Base-by-base conservation (phyloP, 257 asterid species). In the Echium plantagineum region DNA sequence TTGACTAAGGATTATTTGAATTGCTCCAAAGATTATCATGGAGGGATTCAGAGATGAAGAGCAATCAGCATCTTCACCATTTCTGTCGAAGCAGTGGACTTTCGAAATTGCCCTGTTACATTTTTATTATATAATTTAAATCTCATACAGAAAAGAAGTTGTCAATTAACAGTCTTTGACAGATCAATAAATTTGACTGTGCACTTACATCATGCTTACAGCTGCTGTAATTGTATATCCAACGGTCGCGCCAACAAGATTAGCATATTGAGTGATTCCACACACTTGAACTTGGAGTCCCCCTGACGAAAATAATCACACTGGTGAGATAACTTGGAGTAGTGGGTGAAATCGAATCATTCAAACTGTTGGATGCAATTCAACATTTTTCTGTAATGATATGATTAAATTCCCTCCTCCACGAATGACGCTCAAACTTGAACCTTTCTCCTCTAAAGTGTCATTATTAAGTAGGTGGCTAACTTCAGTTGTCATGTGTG, bases 1-100 rank as follows among this genome's bases (percentile, higher is more conserved):
- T 81, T 89, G 97, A 72, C 94, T 82, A 8, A 89, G 68, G 18
- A 86, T 26, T 9, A 89, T 71, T 62, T 89, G 94, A 35, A 89
- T 77, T 2, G 28, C 81, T 1, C 81, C 93, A 32, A 89, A 89
- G 32, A 76, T 59, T 0, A 68, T 72, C 93, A 89, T 89, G 26
- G 35, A 84, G 13, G 95, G 97, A 56, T 82, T 76, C 66, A 60
- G 76, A 15, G 85, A 76, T 60, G 64, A 59, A 17, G 31, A 24
- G 66, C 97, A 89, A 55, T 60, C 55, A 0, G 68, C 83, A 3
- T 62, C 17, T 48, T 85, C 87, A 3, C 97, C 87, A 19, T 80
- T 32, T 26, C 72, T 66, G 63, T 89, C 95, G 75, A 74, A 83
- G 63, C 97, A 89, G 42, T 84, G 79, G 58, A 95, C 86, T 75